Evolutionary conservation across 352 stramenopile genomes (phyloP), one percentile per base, ranked within the genome.

Genomic region (Phytophthora cactorum): DNA sequence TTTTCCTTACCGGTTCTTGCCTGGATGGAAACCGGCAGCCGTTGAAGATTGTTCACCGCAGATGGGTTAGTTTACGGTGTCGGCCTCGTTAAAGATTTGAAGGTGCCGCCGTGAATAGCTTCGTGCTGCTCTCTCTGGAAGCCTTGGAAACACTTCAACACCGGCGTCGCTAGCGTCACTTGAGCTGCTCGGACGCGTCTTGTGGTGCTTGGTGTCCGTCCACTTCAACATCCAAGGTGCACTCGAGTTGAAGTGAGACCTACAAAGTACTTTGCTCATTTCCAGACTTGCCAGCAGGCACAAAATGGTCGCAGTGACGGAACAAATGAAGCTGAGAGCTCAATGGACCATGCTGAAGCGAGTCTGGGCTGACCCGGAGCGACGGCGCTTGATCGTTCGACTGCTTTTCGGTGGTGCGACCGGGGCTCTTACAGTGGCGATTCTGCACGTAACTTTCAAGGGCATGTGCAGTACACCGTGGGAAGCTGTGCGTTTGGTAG

Each of bases 401-500:
- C 57, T 72, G 39, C 41, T 75, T n/a, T 66, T 70, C 28, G 43
- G 63, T 38, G 59, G 68, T 52, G 50, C 59, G 2, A 50, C 58
- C 4, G 63, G 68, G 36, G 58, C 44, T 12, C n/a, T 76, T 3
- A 52, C 50, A 10, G n/a, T 66, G 14, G 43, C 59, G 29, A 32
- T 70, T 51, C 47, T 76, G 12, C 64, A 66, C 36, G 46, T 51
- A 14, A 51, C 47, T 25, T 72, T 76, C 39, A 66, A 68, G 43
- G 63, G 68, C 27, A 46, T 81, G 50, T 81, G 73, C 52, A 57
- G 62, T 27, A 70, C 73, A 4, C 73, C 73, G 5, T 78, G 60
- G 66, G 69, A 81, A 63, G 50, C 66, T 25, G 34, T 78, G 17
- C 61, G 55, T 1, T 71, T 81, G 43, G 12, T 68, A 0, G 31